Evolutionary conservation across 495 filamentous ascomycete genomes (phyloP), one percentile per base, ranked within the genome.

Genomic region (Penicillium chermesinum): DNA sequence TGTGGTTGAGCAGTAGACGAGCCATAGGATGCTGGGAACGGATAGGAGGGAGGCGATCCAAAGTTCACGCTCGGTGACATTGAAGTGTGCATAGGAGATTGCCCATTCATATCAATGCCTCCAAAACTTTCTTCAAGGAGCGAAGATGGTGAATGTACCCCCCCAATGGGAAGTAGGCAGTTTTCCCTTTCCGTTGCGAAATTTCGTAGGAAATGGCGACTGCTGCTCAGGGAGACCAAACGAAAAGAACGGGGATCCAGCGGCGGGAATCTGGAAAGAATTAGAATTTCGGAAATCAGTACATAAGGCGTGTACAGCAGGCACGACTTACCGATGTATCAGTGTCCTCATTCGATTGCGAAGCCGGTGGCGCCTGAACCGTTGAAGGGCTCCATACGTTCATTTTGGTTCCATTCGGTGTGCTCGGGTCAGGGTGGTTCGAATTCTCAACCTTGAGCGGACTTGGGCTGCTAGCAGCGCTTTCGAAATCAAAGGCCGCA

Each of bases 401-500:
- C 14, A 61, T 50, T 40, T 57, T 67, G 9, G 56, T 46, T 16
- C 39, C 46, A 33, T 61, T 63, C 15, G 58, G 58, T 2, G 30
- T 18, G 30, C 55, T 64, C 1, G 59, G 46, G 10, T 63, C 59
- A 9, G 62, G 50, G 10, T 5, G 25, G 2, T 52, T 51, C 19
- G 34, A 20, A 12, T 59, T 50, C 14, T 70, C 69, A 34, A 54
- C 52, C 38, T 68, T 71, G 49, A 80, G 64, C 21, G 75, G 70
- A 54, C 71, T 80, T 12, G 86, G 83, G 50, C 80, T 87, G 57
- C 76, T 83, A 0, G 81, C 79, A 13, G 82, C 82, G 53, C 82
- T 84, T 20, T 85, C 81, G 58, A 88, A 86, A 53, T 86, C 81
- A 55, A 87, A 86, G 17, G 79, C 74, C 30, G 78, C 72, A 53